Conservation (phyloP, 805 yeast species). For the Hermanozyma aechmeae region DNA sequence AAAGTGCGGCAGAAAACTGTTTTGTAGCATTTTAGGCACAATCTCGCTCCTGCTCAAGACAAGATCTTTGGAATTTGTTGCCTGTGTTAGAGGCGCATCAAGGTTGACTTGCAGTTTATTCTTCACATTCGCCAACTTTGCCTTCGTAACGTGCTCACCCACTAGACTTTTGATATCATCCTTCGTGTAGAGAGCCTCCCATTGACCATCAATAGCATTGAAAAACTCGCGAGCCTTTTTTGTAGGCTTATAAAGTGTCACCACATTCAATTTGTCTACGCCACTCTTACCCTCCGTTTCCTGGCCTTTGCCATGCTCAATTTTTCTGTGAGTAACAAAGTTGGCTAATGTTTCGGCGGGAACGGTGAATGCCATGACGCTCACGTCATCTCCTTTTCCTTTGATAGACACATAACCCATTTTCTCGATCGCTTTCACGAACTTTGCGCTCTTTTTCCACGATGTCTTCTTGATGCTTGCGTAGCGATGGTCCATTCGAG, state of each 20-base stretch:
- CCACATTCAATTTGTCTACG: conserved; percentile 17
- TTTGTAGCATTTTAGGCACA: too few relatives aligned
- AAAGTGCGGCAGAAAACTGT: conserved; percentile 41
- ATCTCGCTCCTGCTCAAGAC: too few relatives aligned
- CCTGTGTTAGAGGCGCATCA: conserved; percentile 44
- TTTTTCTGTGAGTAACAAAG: conserved; percentile 54
- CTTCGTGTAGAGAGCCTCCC: conserved; percentile 37
- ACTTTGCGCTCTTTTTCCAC: conserved; percentile 86
- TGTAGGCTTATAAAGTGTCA: conserved; percentile 50
- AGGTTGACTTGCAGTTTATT: conserved; percentile 46
- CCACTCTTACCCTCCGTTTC: conserved; percentile 15
- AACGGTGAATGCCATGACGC: conserved; percentile 22
- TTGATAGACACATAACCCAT: conserved; percentile 56
- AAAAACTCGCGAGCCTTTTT: conserved; percentile 38
- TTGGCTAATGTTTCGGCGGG: conserved; percentile 33
- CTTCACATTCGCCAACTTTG: conserved; percentile 40
- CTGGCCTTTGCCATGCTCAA: conserved; percentile 12
- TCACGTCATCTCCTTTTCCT: conserved; percentile 79
- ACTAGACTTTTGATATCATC: conserved; percentile 46
- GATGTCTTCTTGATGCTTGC: conserved; percentile 69
- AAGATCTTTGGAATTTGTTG: too few relatives aligned
- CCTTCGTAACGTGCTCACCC: conserved; percentile 44
- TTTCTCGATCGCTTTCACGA: conserved; percentile 80
- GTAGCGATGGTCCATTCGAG: conserved; percentile 44
- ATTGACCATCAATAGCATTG: conserved; percentile 28